phyloP scores from a whole-genome alignment of 164 flowering plant species.

The Protea cynaroides region DNA sequence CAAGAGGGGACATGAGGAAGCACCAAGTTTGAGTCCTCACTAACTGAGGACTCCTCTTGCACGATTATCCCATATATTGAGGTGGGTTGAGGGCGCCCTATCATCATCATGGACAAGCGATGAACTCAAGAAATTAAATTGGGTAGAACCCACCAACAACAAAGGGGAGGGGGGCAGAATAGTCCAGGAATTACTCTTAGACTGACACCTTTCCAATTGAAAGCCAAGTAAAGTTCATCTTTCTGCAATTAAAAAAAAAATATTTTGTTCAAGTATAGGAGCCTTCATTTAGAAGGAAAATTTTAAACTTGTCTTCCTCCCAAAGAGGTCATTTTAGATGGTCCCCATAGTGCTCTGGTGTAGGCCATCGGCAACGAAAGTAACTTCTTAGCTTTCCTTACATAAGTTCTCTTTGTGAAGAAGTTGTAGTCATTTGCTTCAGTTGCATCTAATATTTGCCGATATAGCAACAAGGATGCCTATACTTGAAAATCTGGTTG shows the following conservation, averaged over 20 bases:
- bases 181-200: no score
- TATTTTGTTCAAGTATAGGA: neutral
- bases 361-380: constrained; percentile 33
- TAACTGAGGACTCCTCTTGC: no score
- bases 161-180: no score
- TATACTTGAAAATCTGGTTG: constrained; percentile 8
- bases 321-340: constrained; percentile 3
- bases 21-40: no score
- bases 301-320: neutral
- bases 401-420: constrained; percentile 36
- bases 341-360: constrained; percentile 21
- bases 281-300: neutral
- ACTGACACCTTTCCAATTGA: neutral
- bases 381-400: constrained; percentile 31
- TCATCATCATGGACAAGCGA: no score
- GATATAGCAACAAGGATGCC: constrained; percentile 32
- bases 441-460: constrained; percentile 29
- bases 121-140: no score
- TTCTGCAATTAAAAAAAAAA: neutral
- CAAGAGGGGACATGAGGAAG: no score
- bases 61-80: no score
- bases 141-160: no score
- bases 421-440: constrained; percentile 36
- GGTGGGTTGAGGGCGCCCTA: no score
- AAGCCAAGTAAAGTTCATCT: no score